Evolutionary conservation across 768 basidiomycete species (phyloP), one percentile per base, ranked within the genome.

Genomic region (Suillus americanus): DNA sequence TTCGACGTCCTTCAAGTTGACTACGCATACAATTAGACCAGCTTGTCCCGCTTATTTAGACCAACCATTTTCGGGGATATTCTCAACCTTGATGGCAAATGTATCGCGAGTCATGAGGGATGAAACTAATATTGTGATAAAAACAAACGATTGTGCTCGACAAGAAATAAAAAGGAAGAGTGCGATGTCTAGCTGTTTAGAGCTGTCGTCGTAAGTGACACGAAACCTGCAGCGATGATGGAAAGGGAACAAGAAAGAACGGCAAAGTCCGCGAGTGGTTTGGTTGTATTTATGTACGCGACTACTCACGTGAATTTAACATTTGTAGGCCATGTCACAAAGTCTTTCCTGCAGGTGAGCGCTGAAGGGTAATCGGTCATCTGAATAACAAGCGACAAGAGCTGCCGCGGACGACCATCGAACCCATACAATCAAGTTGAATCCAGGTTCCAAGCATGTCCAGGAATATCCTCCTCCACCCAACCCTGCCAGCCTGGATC

Each of bases 71-170:
- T 72, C 67, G 30, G 72, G 66, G 38, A 73, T 65, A 62, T 73
- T 86, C 62, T 84, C 83, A 53, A 86, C 79, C 68, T 79, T 81
- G 46, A 88, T 80, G 33, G 84, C 16, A 64, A 60, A 67, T 77
- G 76, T 70, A 46, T 74, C 74, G 70, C 74, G 69, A 60, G 69
- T 67, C 77, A 77, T 77, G 59, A 25, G 67, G 30, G 30, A 59
- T 62, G 65, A 56, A 64, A 66, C 59, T 64, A 71, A 69, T 65
- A 43, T 3, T 63, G 62, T 54, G 23, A 64, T 33, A n/a, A 33
- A 67, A 55, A 64, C 53, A 66, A 51, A 59, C 40, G 41, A 59
- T 41, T 59, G 57, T 59, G 57, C 38, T 41, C 25, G 38, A 28
- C 57, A 59, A 59, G 40, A 59, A 59, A 59, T 59, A 3, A 41